A percentile compares a stretch with the other conserved stretches of the same genome.
phyloP scores from a whole-genome alignment of 1,139 yeast species.

The Petasospora rhodanensis region DNA sequence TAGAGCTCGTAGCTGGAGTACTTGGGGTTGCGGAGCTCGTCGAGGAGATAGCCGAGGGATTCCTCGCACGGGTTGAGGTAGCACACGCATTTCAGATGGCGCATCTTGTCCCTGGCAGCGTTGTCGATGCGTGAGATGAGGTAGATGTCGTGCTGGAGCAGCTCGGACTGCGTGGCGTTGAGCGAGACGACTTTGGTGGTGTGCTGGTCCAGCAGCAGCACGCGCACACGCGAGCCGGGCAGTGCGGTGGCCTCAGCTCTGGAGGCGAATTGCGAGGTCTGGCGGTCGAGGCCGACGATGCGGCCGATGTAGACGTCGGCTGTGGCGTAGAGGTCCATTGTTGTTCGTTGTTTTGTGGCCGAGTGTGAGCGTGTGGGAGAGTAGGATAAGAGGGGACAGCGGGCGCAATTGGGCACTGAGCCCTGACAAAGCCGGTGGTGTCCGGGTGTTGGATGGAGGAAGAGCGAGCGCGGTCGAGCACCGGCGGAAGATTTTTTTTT shows the following conservation, averaged over 20 bases:
- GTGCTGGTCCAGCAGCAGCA: conserved; percentile 68
- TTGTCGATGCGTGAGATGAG: conserved; percentile 71
- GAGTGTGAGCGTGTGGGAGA: not conserved
- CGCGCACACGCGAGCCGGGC: conserved; percentile 53
- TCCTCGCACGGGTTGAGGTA: conserved; percentile 72
- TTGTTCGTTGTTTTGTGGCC: not conserved
- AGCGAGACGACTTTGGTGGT: conserved; percentile 84
- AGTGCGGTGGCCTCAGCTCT: conserved; percentile 17
- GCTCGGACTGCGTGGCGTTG: conserved; percentile 81
- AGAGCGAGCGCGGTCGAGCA: too few relatives aligned
- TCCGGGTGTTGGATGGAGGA: conserved; percentile 1
- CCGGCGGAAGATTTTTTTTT: too few relatives aligned
- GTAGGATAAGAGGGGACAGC: not conserved
- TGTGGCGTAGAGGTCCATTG: conserved; percentile 50
- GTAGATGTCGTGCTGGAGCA: conserved; percentile 76
- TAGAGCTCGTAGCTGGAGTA: conserved; percentile 72
- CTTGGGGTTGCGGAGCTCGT: conserved; percentile 73
- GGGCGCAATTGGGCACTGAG: not conserved
- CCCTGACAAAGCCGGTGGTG: too few relatives aligned
- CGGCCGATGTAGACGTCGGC: conserved; percentile 46
- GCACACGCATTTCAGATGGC: conserved; percentile 78
- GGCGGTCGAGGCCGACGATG: conserved; percentile 32
- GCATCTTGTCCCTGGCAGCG: conserved; percentile 63
- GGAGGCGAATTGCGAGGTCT: conserved; percentile 6
- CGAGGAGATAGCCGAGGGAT: conserved; percentile 52